A percentile compares a stretch with the other conserved stretches of the same genome.
These are phyloP conservation scores for Hericium coralloides DNA, from an alignment of 768 basidiomycete genomes.

Conservation along the genomic window DNA sequence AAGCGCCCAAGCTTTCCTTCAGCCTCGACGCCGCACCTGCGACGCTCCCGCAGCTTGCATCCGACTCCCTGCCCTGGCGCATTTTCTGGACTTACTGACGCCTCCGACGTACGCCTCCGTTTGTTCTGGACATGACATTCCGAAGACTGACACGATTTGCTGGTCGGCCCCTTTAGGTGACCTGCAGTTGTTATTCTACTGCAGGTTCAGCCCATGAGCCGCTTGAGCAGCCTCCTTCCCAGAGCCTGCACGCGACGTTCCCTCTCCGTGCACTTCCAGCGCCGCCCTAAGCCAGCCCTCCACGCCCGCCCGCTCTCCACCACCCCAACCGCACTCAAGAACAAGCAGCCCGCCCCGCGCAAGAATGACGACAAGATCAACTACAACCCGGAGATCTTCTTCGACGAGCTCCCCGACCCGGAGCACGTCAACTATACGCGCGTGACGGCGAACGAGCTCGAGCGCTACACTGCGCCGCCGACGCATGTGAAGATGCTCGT, in stretches of 20 bases:
- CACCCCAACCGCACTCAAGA: background rate
- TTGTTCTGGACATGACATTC: too few relatives aligned
- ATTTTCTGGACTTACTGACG: too few relatives aligned
- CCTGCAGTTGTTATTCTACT: too few relatives aligned
- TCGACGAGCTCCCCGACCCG: constrained; percentile 36
- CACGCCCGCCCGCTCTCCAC: constrained; percentile 2
- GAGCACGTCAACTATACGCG: constrained; percentile 41
- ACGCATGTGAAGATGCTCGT: constrained; percentile 85
- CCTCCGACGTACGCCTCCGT: too few relatives aligned
- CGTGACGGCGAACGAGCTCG: constrained; percentile 67
- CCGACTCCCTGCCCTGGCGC: too few relatives aligned
- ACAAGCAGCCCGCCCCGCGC: background rate
- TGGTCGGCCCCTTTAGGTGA: too few relatives aligned
- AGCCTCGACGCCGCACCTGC: too few relatives aligned
- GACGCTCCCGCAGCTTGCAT: too few relatives aligned
- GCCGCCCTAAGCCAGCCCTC: background rate
- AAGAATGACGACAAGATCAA: constrained; percentile 55
- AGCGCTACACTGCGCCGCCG: constrained; percentile 50
- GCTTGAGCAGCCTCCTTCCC: constrained; percentile 6
- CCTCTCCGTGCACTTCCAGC: background rate
- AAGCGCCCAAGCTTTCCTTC: too few relatives aligned
- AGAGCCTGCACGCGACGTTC: constrained; percentile 2
- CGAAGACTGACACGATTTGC: too few relatives aligned
- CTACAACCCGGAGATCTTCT: constrained; percentile 57
- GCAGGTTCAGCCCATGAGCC: constrained; percentile 6